Evolutionary conservation across 2,329 filamentous ascomycete genomes (phyloP).

Genomic region (Aspergillus sp.): DNA sequence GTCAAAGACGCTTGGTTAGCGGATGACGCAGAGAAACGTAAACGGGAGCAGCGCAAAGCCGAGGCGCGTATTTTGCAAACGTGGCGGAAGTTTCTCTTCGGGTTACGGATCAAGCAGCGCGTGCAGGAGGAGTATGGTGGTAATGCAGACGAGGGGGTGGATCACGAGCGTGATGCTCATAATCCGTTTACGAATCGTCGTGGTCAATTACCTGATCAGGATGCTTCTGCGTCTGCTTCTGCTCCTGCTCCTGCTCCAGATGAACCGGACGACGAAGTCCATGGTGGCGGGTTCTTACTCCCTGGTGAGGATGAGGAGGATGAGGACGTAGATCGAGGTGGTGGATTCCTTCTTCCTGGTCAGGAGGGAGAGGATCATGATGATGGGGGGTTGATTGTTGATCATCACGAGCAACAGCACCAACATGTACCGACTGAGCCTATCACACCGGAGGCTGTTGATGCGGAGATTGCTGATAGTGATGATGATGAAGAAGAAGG

Average conservation of each 20-base stretch:
- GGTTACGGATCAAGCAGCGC: slow-evolving; percentile 76
- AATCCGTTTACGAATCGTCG: slow-evolving; percentile 38
- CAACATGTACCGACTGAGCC: not conserved
- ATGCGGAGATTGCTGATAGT: not conserved
- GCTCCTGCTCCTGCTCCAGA: not conserved
- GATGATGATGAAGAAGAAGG: not conserved
- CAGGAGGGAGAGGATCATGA: slow-evolving; percentile 10
- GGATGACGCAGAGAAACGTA: slow-evolving; percentile 71
- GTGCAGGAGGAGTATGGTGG: slow-evolving; percentile 76
- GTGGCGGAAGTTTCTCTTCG: slow-evolving; percentile 88
- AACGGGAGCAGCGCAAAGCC: slow-evolving; percentile 82
- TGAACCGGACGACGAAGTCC: not conserved
- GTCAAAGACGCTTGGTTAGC: slow-evolving; percentile 78
- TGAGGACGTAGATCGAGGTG: slow-evolving; percentile 16
- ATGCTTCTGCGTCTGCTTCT: not conserved
- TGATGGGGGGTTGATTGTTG: slow-evolving; percentile 8
- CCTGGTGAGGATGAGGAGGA: slow-evolving; percentile 27
- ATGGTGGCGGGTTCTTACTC: slow-evolving; percentile 36
- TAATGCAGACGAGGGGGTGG: slow-evolving; percentile 29
- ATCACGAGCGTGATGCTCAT: slow-evolving; percentile 33
- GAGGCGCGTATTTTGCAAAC: slow-evolving; percentile 70
- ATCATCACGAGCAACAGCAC: not conserved
- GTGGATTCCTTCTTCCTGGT: slow-evolving; percentile 24
- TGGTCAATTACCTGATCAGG: not conserved
- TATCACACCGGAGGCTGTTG: not conserved